Evolutionary conservation across 768 basidiomycete species (phyloP).

Genomic region (Zangia roseola): DNA sequence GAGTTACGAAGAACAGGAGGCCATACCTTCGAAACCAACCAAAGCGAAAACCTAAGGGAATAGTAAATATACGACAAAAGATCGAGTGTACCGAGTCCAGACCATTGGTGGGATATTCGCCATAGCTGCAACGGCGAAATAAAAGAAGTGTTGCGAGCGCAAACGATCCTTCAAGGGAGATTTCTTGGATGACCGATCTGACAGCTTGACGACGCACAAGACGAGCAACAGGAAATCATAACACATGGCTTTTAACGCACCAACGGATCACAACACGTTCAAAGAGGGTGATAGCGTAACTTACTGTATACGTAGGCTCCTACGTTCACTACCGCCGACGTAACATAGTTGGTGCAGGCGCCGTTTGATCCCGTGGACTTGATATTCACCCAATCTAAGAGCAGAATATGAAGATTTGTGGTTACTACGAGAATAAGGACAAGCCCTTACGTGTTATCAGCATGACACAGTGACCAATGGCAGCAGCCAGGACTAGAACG

Average conservation of each 20-base stretch:
- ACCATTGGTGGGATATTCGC: slow-evolving; percentile 19
- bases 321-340: too few species aligned
- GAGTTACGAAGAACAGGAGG: too few species aligned
- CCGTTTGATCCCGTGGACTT: too few species aligned
- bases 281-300: background rate
- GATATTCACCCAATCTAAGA: too few species aligned
- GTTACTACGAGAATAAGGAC: too few species aligned
- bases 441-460: too few species aligned
- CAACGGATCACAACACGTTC: background rate
- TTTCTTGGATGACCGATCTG: slow-evolving; percentile 4
- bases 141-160: slow-evolving; percentile 18
- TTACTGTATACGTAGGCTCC: background rate
- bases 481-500: too few species aligned
- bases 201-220: slow-evolving; percentile 17
- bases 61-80: background rate
- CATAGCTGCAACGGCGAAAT: slow-evolving; percentile 20
- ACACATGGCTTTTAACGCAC: slow-evolving; percentile 14
- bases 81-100: background rate
- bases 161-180: slow-evolving; percentile 17
- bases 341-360: too few species aligned
- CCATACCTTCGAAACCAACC: background rate
- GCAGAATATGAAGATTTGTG: too few species aligned
- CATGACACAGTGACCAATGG: too few species aligned
- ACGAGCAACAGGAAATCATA: slow-evolving; percentile 22
- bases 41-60: slow-evolving; percentile 15